Percentiles rank a stretch among this genome's conserved stretches.
Evolutionary conservation across 768 basidiomycete genomes (phyloP).

Genomic region (Pleurotus tuoliensis): DNA sequence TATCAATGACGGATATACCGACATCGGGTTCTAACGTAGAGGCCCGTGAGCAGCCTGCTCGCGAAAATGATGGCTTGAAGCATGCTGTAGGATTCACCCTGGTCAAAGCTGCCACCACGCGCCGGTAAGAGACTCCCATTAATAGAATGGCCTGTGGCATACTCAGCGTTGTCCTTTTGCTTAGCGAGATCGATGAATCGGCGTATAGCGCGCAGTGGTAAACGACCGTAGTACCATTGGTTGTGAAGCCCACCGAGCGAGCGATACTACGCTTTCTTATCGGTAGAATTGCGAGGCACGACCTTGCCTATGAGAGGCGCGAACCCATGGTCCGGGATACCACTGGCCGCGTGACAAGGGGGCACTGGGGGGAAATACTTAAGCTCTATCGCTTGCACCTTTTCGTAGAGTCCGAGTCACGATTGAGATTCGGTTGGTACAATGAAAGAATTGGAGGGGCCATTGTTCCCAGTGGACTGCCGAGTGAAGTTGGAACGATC

Average conservation of each 20-base stretch:
- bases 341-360: too few species aligned
- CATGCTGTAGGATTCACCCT: too few species aligned
- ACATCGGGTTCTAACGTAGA: slow-evolving; percentile 25
- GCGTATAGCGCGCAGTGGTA: too few species aligned
- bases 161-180: slow-evolving; percentile 29
- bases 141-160: too few species aligned
- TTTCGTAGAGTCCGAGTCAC: too few species aligned
- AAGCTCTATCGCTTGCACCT: too few species aligned
- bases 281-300: slow-evolving; percentile 15
- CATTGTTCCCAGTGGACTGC: too few species aligned
- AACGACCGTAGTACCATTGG: slow-evolving; percentile 39
- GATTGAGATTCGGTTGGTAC: too few species aligned
- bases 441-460: too few species aligned
- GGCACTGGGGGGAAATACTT: too few species aligned
- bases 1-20: slow-evolving; percentile 29
- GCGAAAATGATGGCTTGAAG: neutral
- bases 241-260: slow-evolving; percentile 36
- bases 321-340: too few species aligned
- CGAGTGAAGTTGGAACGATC: too few species aligned
- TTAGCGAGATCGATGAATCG: slow-evolving; percentile 30
- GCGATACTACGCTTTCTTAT: slow-evolving; percentile 24
- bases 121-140: slow-evolving; percentile 8
- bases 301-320: slow-evolving; percentile 30
- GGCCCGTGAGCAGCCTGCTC: neutral
- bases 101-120: slow-evolving; percentile 14